Percentiles rank a stretch among this genome's conserved stretches.
These are phyloP conservation scores for Leccinum boreale DNA, from an alignment of 768 basidiomycete species.

Conservation along the genomic window DNA sequence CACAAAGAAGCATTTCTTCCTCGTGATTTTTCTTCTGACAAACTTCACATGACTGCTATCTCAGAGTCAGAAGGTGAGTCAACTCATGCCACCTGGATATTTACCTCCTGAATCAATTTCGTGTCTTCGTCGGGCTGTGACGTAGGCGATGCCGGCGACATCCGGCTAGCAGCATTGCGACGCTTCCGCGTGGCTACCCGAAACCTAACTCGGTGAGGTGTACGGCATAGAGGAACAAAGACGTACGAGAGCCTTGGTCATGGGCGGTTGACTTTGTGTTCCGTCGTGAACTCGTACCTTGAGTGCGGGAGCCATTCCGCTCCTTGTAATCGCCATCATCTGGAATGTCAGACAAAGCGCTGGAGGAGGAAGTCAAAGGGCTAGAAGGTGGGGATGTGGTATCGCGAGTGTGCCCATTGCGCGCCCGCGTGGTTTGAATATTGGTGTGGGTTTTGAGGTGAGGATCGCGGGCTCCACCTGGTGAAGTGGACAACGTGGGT, in stretches of 20 bases:
- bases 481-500: conserved; percentile 41
- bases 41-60: conserved; percentile 85
- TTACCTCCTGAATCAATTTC: conserved; percentile 54
- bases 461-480: conserved; percentile 40
- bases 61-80: conserved; percentile 21
- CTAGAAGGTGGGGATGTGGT: conserved; percentile 65
- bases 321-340: conserved; percentile 70
- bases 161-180: conserved; percentile 18
- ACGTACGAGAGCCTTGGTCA: conserved; percentile 46
- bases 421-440: conserved; percentile 40
- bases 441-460: conserved; percentile 56
- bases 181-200: conserved; percentile 33
- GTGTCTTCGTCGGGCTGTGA: conserved; percentile 34
- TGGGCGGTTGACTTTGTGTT: conserved; percentile 50
- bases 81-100: conserved; percentile 17
- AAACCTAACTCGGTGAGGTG: conserved; percentile 17
- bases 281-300: conserved; percentile 45
- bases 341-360: conserved; percentile 74
- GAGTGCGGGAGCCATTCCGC: conserved; percentile 40
- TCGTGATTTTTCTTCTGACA: conserved; percentile 87
- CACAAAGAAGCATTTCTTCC: conserved; percentile 89
- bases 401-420: conserved; percentile 39
- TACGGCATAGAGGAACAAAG: conserved; percentile 1
- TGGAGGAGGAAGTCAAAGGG: conserved; percentile 74
- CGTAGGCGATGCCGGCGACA: conserved; percentile 20